Percentiles rank a stretch among this genome's conserved stretches.
Evolutionary conservation across 441 rosid species (phyloP).

Genomic region (Viola pubescens): DNA sequence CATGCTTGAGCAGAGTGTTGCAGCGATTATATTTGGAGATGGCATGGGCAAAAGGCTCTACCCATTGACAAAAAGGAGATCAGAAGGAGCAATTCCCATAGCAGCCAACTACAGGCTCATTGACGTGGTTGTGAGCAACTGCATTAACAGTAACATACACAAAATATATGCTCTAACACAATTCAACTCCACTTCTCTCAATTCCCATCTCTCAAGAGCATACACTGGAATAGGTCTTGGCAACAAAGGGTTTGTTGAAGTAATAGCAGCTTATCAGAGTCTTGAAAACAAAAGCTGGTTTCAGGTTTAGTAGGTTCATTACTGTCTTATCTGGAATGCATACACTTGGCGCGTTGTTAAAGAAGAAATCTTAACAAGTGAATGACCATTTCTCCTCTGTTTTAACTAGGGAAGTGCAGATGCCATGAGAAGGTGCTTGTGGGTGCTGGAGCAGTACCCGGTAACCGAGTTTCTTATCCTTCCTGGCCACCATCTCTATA

Average conservation of each 20-base stretch:
- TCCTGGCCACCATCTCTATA: slow-evolving; percentile 82
- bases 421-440: slow-evolving; percentile 76
- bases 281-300: slow-evolving; percentile 68
- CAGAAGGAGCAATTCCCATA: slow-evolving; percentile 75
- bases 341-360: no score
- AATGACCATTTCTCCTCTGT: neutral
- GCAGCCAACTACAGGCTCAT: slow-evolving; percentile 70
- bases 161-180: slow-evolving; percentile 80
- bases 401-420: slow-evolving; percentile 66
- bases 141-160: slow-evolving; percentile 72
- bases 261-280: slow-evolving; percentile 77
- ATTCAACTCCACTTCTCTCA: slow-evolving; percentile 74
- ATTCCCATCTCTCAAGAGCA: slow-evolving; percentile 71
- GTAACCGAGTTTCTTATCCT: slow-evolving; percentile 60
- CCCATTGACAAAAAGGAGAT: slow-evolving; percentile 71
- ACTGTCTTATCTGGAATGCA: neutral
- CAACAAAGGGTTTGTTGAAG: slow-evolving; percentile 65
- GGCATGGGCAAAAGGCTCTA: slow-evolving; percentile 59
- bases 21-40: slow-evolving; percentile 73
- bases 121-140: slow-evolving; percentile 73
- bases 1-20: slow-evolving; percentile 45
- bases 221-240: slow-evolving; percentile 50
- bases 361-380: neutral
- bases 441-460: slow-evolving; percentile 74
- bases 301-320: slow-evolving; percentile 37